Conservation (phyloP, 2,329 filamentous ascomycete genomes). For the Penicillium sp. region DNA sequence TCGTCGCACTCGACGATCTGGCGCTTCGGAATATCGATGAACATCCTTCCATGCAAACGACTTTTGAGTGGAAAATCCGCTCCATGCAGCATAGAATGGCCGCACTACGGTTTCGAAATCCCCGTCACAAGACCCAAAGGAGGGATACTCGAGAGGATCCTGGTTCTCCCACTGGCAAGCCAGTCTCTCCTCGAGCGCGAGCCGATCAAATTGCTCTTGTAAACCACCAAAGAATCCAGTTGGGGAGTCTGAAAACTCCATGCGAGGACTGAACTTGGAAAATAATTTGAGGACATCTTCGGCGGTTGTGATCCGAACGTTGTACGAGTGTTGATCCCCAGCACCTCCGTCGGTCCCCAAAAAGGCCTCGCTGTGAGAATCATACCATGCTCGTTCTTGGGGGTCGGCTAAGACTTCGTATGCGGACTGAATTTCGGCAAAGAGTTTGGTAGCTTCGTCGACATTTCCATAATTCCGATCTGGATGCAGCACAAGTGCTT, state of each 20-base stretch:
- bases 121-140: constrained; percentile 78
- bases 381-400: constrained; percentile 96
- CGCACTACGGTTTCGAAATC: constrained; percentile 74
- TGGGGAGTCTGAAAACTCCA: constrained; percentile 78
- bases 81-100: constrained; percentile 80
- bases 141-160: constrained; percentile 68
- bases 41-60: constrained; percentile 87
- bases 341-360: constrained; percentile 61
- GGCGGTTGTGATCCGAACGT: constrained; percentile 74
- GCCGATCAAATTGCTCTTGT: constrained; percentile 72
- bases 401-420: constrained; percentile 96
- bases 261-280: constrained; percentile 73
- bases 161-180: constrained; percentile 70
- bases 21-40: constrained; percentile 80
- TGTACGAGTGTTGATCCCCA: constrained; percentile 61
- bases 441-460: constrained; percentile 78
- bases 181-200: constrained; percentile 76
- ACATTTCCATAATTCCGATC: constrained; percentile 89
- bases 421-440: constrained; percentile 88
- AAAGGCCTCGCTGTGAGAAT: constrained; percentile 87
- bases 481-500: constrained; percentile 90
- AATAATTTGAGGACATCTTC: constrained; percentile 78
- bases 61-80: constrained; percentile 79
- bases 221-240: constrained; percentile 84
- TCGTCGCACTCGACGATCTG: constrained; percentile 78